Percentiles rank a stretch among this genome's conserved stretches.
phyloP scores from a whole-genome alignment of 352 stramenopile species.

The Halophytophthora polymorphica region DNA sequence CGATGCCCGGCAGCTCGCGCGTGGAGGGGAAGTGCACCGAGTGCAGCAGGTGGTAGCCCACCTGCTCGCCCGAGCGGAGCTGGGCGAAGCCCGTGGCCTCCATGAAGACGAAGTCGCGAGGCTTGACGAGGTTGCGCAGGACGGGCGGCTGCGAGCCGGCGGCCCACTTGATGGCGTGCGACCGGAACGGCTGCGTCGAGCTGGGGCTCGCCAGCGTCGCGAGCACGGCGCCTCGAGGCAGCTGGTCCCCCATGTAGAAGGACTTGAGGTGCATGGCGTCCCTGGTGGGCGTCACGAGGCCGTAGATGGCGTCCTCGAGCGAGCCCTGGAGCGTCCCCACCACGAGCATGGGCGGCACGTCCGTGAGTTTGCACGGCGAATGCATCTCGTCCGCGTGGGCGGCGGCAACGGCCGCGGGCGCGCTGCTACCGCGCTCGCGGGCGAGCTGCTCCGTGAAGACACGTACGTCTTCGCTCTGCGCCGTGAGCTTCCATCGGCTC shows the following conservation, averaged over 20 bases:
- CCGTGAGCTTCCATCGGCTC: constrained; percentile 1
- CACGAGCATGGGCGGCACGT: constrained; percentile 17
- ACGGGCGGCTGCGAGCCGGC: constrained; percentile 20
- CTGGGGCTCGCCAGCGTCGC: constrained; percentile 30
- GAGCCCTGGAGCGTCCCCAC: constrained; percentile 25
- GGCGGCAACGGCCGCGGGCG: too few species aligned
- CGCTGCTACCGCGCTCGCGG: too few species aligned
- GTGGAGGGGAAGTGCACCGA: constrained; percentile 56
- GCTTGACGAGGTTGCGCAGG: constrained; percentile 27
- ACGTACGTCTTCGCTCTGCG: constrained; percentile 4
- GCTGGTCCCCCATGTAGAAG: constrained; percentile 30
- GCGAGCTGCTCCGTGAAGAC: constrained; percentile 3
- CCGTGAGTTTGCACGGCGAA: neutral
- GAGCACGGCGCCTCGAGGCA: constrained; percentile 37
- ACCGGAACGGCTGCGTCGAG: constrained; percentile 38
- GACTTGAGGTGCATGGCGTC: constrained; percentile 43
- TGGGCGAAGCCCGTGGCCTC: constrained; percentile 34
- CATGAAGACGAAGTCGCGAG: constrained; percentile 35
- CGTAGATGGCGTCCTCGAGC: constrained; percentile 42
- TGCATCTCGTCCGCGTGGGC: too few species aligned
- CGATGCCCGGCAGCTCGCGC: constrained; percentile 27
- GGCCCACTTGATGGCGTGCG: constrained; percentile 49
- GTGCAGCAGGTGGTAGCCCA: constrained; percentile 68
- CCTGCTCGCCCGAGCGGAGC: constrained; percentile 33
- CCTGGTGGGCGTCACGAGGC: constrained; percentile 28